Conservation (phyloP, 371 early-diverging fungal genomes). For the Apophysomyces trapeziformis region DNA sequence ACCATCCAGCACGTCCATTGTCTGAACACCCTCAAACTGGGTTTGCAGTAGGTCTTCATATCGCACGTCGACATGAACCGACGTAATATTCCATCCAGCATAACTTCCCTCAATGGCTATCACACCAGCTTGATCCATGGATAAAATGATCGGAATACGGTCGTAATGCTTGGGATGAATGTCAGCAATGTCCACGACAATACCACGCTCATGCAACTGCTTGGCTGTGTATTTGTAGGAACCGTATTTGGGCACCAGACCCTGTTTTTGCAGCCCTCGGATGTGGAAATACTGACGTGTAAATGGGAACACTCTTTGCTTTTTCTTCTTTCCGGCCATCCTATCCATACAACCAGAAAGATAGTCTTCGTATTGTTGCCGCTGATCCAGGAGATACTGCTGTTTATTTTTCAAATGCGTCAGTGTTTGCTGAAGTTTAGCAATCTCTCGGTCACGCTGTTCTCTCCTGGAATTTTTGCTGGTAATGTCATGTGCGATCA, state of each 20-base stretch:
- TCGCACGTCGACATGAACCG: slow-evolving; percentile 80
- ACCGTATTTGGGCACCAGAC: slow-evolving; percentile 94
- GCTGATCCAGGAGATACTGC: slow-evolving; percentile 82
- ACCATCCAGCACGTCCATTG: slow-evolving; percentile 88
- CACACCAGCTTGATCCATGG: slow-evolving; percentile 91
- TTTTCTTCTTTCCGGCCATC: slow-evolving; percentile 80
- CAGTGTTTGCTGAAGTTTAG: slow-evolving; percentile 78
- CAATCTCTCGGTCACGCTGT: slow-evolving; percentile 76
- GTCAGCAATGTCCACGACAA: slow-evolving; percentile 83
- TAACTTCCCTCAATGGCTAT: slow-evolving; percentile 87
- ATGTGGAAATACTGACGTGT: slow-evolving; percentile 94
- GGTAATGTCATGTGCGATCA: slow-evolving; percentile 91
- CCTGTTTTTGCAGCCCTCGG: slow-evolving; percentile 80
- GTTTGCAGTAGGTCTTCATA: slow-evolving; percentile 93
- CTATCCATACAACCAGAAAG: slow-evolving; percentile 87
- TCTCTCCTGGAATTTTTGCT: slow-evolving; percentile 88
- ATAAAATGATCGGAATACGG: slow-evolving; percentile 87
- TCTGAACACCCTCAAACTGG: slow-evolving; percentile 91
- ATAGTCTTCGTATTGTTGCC: slow-evolving; percentile 87
- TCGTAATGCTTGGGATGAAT: slow-evolving; percentile 85
- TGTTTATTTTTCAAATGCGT: slow-evolving; percentile 81
- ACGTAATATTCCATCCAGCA: slow-evolving; percentile 75
- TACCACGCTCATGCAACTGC: slow-evolving; percentile 90
- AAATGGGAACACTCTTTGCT: slow-evolving; percentile 81
- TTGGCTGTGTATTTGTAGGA: slow-evolving; percentile 97